These are phyloP conservation scores for Trichoderma orchidacearum DNA, from an alignment of 495 filamentous ascomycete genomes.

Conservation along the genomic window DNA sequence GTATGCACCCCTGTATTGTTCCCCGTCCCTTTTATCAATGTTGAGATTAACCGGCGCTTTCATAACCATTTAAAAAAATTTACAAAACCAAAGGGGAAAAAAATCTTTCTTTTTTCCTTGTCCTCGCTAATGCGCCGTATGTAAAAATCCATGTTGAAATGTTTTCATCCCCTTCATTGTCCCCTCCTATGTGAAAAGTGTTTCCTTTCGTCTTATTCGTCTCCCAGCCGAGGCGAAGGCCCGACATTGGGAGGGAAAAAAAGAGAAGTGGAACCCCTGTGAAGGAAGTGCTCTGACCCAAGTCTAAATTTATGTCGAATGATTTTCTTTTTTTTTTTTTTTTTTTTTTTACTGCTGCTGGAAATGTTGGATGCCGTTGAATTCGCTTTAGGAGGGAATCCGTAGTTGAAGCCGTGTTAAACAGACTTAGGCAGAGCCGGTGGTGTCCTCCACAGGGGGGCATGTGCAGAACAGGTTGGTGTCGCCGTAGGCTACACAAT, in stretches of 20 bases:
- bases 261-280: too few species aligned
- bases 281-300: too few species aligned
- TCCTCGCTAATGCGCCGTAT: background rate
- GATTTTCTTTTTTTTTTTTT: too few species aligned
- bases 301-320: too few species aligned
- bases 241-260: too few species aligned
- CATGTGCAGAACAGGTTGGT: conserved; percentile 94
- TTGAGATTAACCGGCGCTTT: conserved; percentile 1
- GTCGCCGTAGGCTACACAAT: conserved; percentile 65
- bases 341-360: too few species aligned
- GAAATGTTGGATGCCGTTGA: too few species aligned
- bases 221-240: background rate
- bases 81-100: background rate
- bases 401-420: background rate
- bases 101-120: background rate
- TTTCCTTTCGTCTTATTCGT: background rate
- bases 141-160: background rate
- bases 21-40: background rate
- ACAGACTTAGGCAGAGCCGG: conserved; percentile 3
- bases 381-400: background rate
- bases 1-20: background rate
- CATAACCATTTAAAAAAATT: background rate
- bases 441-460: conserved; percentile 61
- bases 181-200: too few species aligned
- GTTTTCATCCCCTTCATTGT: background rate